Conservation (phyloP, 352 stramenopile species). For the Globisporangium nagaii region DNA sequence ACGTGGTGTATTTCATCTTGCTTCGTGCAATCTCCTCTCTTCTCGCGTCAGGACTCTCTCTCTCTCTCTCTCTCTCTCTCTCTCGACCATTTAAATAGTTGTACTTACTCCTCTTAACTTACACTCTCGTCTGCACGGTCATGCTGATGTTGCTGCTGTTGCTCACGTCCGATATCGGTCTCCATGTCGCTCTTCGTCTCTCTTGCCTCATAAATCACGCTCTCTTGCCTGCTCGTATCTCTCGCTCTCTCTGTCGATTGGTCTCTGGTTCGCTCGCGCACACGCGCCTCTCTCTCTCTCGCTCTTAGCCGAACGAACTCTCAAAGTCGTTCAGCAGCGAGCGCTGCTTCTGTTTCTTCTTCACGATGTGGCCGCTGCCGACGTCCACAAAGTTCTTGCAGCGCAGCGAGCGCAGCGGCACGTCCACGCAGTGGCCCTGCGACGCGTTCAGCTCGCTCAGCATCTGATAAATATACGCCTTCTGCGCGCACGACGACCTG, state of each 20-base stretch:
- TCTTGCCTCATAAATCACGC: not conserved
- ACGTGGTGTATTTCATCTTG: not conserved
- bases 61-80: not conserved
- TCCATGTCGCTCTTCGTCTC: not conserved
- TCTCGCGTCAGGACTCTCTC: not conserved
- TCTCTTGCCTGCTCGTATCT: not conserved
- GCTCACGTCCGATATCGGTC: too few relatives aligned
- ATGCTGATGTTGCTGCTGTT: too few relatives aligned
- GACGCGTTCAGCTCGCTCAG: constrained; percentile 51
- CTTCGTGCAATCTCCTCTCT: not conserved
- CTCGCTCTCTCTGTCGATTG: not conserved
- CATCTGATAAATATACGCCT: constrained; percentile 41
- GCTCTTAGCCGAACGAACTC: constrained; percentile 20
- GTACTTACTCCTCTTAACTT: constrained; percentile 1
- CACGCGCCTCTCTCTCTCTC: not conserved
- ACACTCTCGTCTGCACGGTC: too few relatives aligned
- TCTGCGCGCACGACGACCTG: constrained; percentile 29
- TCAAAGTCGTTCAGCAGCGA: constrained; percentile 30
- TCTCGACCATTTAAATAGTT: constrained; percentile 6
- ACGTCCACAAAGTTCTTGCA: constrained; percentile 62
- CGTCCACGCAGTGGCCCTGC: constrained; percentile 39
- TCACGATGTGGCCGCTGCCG: constrained; percentile 40
- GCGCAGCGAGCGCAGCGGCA: constrained; percentile 54
- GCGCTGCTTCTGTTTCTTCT: constrained; percentile 32
- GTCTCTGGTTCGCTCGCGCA: not conserved